Evolutionary conservation across 2,329 filamentous ascomycete genomes (phyloP).

Genomic region (Aspergillus phoenicis): DNA sequence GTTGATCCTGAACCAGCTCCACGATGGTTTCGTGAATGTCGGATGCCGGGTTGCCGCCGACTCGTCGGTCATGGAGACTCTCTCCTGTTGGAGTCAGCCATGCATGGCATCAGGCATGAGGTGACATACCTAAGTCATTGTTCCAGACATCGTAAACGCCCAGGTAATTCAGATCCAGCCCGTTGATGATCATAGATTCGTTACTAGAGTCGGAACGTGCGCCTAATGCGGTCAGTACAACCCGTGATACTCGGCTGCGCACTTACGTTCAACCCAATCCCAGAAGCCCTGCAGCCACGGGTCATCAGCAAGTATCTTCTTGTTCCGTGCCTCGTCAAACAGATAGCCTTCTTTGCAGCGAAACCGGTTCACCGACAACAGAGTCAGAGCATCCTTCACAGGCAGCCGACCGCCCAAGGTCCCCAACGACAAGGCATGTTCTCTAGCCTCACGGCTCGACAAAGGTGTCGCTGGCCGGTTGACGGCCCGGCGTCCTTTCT

Average conservation of each 20-base stretch:
- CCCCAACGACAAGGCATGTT: slow-evolving; percentile 37
- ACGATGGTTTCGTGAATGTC: slow-evolving; percentile 48
- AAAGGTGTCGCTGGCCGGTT: slow-evolving; percentile 24
- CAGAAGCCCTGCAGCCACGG: slow-evolving; percentile 61
- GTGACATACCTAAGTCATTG: slow-evolving; percentile 54
- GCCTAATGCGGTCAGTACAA: slow-evolving; percentile 30
- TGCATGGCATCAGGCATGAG: not conserved
- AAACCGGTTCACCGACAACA: slow-evolving; percentile 44
- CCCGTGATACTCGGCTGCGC: not conserved
- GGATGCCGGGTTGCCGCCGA: slow-evolving; percentile 29
- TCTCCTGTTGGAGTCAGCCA: slow-evolving; percentile 31
- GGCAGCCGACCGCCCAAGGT: slow-evolving; percentile 32
- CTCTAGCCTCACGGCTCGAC: slow-evolving; percentile 43
- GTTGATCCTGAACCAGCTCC: slow-evolving; percentile 51
- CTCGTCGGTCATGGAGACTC: slow-evolving; percentile 36
- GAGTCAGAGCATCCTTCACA: slow-evolving; percentile 43
- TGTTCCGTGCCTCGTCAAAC: slow-evolving; percentile 59
- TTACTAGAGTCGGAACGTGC: slow-evolving; percentile 44
- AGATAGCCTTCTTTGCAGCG: slow-evolving; percentile 59
- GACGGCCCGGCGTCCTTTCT: slow-evolving; percentile 5
- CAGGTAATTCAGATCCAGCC: slow-evolving; percentile 62
- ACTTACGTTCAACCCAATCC: slow-evolving; percentile 58
- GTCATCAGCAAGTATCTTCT: slow-evolving; percentile 58
- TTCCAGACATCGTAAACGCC: slow-evolving; percentile 63
- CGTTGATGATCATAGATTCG: slow-evolving; percentile 58